Percentiles rank a stretch among this genome's conserved stretches.
phyloP scores from a whole-genome alignment of 768 basidiomycete species.

The Xanthoconium purpureum region DNA sequence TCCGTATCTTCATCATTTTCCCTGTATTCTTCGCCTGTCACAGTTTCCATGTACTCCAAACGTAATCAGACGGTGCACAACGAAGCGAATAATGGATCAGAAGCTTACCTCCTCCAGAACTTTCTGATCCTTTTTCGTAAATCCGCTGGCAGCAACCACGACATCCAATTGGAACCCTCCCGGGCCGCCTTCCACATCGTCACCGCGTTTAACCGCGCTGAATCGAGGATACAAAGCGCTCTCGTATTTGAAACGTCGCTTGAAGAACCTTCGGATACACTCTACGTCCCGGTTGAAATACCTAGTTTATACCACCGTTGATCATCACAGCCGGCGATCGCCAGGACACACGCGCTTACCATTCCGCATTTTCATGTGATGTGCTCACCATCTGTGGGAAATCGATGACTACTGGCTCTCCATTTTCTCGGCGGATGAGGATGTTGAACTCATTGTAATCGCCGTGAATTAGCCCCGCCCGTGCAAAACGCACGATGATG shows the following conservation, averaged over 20 bases:
- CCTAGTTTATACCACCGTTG: constrained; percentile 44
- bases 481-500: constrained; percentile 91
- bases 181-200: constrained; percentile 37
- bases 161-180: constrained; percentile 74
- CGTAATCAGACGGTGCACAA: constrained; percentile 20
- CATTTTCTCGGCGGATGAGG: constrained; percentile 73
- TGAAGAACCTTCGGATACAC: constrained; percentile 92
- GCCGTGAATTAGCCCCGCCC: constrained; percentile 94
- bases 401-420: constrained; percentile 89
- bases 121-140: constrained; percentile 79
- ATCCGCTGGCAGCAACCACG: constrained; percentile 92
- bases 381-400: constrained; percentile 99
- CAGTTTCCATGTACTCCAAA: constrained; percentile 64
- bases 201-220: constrained; percentile 38
- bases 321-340: constrained; percentile 8
- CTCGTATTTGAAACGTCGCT: constrained; percentile 88
- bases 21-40: constrained; percentile 36
- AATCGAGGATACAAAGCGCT: constrained; percentile 86
- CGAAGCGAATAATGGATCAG: constrained; percentile 17
- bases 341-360: constrained; percentile 46
- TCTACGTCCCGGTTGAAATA: constrained; percentile 99
- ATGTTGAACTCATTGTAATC: constrained; percentile 99
- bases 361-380: constrained; percentile 95
- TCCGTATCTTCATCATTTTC: constrained; percentile 28
- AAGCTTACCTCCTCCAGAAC: constrained; percentile 75